Conservation (phyloP, 495 filamentous ascomycete genomes). For the Xylaria telfairii region DNA sequence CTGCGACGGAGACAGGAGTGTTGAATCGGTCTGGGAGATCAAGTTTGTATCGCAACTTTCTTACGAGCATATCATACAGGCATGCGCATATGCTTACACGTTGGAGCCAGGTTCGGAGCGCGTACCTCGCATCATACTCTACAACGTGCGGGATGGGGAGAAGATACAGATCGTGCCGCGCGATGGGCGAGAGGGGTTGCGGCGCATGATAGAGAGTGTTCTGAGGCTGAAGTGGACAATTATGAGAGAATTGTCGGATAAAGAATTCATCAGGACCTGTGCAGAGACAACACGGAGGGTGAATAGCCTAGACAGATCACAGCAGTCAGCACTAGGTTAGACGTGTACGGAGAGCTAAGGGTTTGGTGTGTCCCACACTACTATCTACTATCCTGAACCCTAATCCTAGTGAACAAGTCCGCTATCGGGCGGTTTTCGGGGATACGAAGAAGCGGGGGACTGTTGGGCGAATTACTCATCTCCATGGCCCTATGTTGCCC, state of each 20-base stretch:
- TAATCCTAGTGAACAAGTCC: no score
- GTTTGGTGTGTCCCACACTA: no score
- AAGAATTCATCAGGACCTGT: no score
- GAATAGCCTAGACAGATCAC: no score
- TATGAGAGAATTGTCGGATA: neutral
- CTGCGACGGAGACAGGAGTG: neutral
- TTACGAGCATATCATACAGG: constrained; percentile 24
- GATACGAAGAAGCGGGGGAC: no score
- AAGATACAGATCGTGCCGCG: constrained; percentile 21
- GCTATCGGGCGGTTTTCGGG: no score
- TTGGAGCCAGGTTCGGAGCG: neutral
- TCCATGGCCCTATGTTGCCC: no score
- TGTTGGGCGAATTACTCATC: no score
- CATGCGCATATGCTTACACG: constrained; percentile 25
- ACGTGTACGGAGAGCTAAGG: no score
- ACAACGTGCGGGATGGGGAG: constrained; percentile 26
- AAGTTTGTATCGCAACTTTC: constrained; percentile 29
- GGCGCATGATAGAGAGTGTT: constrained; percentile 26
- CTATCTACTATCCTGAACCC: no score
- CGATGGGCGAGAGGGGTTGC: constrained; percentile 24
- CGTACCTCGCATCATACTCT: constrained; percentile 23
- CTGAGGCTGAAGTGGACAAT: constrained; percentile 23
- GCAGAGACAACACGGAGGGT: no score
- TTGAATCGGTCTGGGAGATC: constrained; percentile 27
- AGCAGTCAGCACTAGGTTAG: no score